Evolutionary conservation across 129 eudicot species (phyloP).

Genomic region (Chrysanthemum makinoi): DNA sequence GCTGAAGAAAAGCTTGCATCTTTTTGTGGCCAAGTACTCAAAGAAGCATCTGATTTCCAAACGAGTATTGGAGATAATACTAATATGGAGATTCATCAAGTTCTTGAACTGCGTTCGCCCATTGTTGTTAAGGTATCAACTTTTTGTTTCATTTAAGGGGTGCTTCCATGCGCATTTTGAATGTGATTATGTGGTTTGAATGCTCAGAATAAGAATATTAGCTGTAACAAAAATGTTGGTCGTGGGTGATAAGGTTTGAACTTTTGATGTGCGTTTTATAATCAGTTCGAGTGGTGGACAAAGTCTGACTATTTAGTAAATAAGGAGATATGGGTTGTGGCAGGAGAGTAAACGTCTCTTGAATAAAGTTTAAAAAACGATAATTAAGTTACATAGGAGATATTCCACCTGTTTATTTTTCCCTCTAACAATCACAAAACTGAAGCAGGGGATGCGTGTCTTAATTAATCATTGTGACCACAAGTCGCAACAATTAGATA

Average conservation of each 20-base stretch:
- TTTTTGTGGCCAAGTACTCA: slow-evolving; percentile 74
- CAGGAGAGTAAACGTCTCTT: too few relatives aligned
- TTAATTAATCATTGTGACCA: neutral
- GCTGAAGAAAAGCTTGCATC: slow-evolving; percentile 79
- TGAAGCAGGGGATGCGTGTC: neutral
- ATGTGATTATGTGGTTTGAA: neutral
- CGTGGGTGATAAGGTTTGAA: too few relatives aligned
- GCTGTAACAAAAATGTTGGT: neutral
- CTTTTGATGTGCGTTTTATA: too few relatives aligned
- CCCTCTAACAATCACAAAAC: neutral
- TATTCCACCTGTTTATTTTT: too few relatives aligned
- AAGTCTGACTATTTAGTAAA: too few relatives aligned
- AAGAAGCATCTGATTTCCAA: slow-evolving; percentile 89
- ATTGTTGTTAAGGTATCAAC: slow-evolving; percentile 67
- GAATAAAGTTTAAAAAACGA: too few relatives aligned
- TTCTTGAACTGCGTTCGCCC: slow-evolving; percentile 90
- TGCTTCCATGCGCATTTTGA: neutral
- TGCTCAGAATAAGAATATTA: too few relatives aligned
- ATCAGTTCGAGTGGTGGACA: too few relatives aligned
- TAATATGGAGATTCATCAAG: slow-evolving; percentile 78
- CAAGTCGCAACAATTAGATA: neutral
- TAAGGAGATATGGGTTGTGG: too few relatives aligned
- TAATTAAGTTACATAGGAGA: too few relatives aligned
- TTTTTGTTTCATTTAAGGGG: neutral
- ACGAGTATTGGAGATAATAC: slow-evolving; percentile 58